Evolutionary conservation across 805 yeast genomes (phyloP).

Genomic region (Hanseniaspora guilliermondii): DNA sequence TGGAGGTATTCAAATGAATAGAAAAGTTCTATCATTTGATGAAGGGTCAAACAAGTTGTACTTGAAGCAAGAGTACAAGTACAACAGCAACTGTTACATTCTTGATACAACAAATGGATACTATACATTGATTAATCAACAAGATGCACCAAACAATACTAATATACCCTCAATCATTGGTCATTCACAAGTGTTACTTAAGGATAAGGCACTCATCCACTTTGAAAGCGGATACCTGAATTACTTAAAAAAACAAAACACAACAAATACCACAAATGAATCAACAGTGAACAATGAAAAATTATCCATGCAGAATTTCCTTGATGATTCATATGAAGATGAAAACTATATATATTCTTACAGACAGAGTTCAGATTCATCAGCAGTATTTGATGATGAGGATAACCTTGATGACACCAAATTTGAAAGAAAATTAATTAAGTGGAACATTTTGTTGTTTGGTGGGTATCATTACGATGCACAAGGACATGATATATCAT

Average conservation of each 20-base stretch:
- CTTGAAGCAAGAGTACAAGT: slow-evolving; percentile 32
- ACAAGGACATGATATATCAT: too few species aligned
- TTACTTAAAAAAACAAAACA: neutral
- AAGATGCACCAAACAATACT: slow-evolving; percentile 26
- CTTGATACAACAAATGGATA: slow-evolving; percentile 39
- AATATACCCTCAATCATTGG: slow-evolving; percentile 28
- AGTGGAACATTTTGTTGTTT: slow-evolving; percentile 2
- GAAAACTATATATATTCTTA: neutral
- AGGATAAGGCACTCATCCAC: neutral
- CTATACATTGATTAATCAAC: slow-evolving; percentile 37
- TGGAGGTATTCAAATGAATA: slow-evolving; percentile 44
- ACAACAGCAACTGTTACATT: slow-evolving; percentile 47
- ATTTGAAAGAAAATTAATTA: neutral
- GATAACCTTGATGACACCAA: neutral
- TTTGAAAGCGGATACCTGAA: neutral
- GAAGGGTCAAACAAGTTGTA: slow-evolving; percentile 28
- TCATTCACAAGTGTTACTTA: slow-evolving; percentile 24
- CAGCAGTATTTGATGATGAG: neutral
- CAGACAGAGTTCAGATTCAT: neutral
- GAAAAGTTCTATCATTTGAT: slow-evolving; percentile 29
- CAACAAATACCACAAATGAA: neutral
- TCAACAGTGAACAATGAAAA: neutral
- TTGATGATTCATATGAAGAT: neutral
- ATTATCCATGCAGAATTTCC: neutral
- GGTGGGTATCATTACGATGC: neutral